Evolutionary conservation across 768 basidiomycete species (phyloP), one percentile per base, ranked within the genome.

Genomic region (Termitomyces sp.): DNA sequence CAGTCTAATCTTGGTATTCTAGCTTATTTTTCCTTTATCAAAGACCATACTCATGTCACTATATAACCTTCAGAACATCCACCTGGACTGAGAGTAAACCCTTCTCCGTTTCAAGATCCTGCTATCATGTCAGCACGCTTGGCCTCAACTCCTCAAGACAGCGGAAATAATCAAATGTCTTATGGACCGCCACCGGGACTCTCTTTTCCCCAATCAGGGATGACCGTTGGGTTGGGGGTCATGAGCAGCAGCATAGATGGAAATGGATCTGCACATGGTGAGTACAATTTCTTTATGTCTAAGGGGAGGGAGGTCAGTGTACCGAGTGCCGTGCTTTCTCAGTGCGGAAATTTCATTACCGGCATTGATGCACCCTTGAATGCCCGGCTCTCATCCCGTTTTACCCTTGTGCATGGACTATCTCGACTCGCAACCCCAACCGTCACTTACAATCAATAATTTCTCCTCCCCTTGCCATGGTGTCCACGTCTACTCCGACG

Each of bases 311-410:
- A 82, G 87, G 86, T 79, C 85, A 84, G 81, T 81, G 86, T 91
- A 89, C 88, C 90, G 80, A 90, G 87, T 76, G 73, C 87, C 86
- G 85, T 88, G 78, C 88, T 87, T 89, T 88, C 76, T 77, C 87
- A 90, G 88, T 88, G 85, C 87, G 87, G 85, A 87, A 85, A 82
- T 76, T 83, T 76, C 83, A 82, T 74, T 78, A 84, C 81, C 85
- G 81, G 70, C 81, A 80, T 76, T 89, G 78, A 89, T 76, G 62
- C 67, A 73, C 72, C 74, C 63, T 71, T 72, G 68, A 70, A 71
- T 70, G 65, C 70, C 62, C 69, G 68, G 68, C 68, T 65, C 69
- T 64, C 69, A 61, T 69, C 60, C 58, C 64, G 61, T 62, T 63
- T 60, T 63, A 64, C 64, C 64, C 44, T 59, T 68, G 69, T 70